Percentiles rank a stretch among this genome's conserved stretches.
Conservation (phyloP, 2,329 filamentous ascomycete species). For the Torrubiella hemipterigena region DNA sequence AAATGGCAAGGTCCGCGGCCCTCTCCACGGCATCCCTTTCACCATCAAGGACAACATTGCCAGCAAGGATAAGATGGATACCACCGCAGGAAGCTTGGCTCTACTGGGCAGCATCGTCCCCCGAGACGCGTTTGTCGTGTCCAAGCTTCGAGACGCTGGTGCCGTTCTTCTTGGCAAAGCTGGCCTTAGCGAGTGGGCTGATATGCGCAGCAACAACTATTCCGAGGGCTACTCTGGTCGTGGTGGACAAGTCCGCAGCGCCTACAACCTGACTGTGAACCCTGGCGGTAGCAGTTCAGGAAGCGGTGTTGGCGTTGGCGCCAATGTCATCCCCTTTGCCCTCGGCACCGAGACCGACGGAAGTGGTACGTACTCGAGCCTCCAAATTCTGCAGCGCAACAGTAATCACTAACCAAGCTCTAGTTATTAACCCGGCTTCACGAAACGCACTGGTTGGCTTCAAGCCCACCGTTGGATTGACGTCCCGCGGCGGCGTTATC, state of each 20-base stretch:
- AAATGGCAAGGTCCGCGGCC: slow-evolving; percentile 44
- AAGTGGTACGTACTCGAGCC: slow-evolving; percentile 34
- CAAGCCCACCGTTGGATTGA: slow-evolving; percentile 65
- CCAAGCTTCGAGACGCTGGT: slow-evolving; percentile 48
- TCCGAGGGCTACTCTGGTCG: slow-evolving; percentile 55
- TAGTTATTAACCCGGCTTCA: slow-evolving; percentile 59
- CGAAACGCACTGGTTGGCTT: slow-evolving; percentile 59
- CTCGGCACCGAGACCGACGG: slow-evolving; percentile 67
- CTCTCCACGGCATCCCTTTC: slow-evolving; percentile 65
- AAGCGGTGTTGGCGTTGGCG: slow-evolving; percentile 50
- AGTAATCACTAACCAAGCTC: not conserved
- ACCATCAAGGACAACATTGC: slow-evolving; percentile 65
- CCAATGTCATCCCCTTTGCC: slow-evolving; percentile 50
- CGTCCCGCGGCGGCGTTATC: slow-evolving; percentile 50
- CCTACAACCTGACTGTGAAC: slow-evolving; percentile 58
- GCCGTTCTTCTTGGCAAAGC: slow-evolving; percentile 62
- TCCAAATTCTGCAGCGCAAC: not conserved
- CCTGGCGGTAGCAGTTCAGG: slow-evolving; percentile 61
- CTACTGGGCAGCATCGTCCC: slow-evolving; percentile 54
- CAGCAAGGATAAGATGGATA: slow-evolving; percentile 58
- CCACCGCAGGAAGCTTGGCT: slow-evolving; percentile 58
- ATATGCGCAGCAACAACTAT: slow-evolving; percentile 56
- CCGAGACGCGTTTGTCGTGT: slow-evolving; percentile 54
- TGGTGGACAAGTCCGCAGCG: slow-evolving; percentile 50
- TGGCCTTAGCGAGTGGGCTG: slow-evolving; percentile 61